Evolutionary conservation across 2,329 filamentous ascomycete species (phyloP), one percentile per base, ranked within the genome.

Genomic region (Pyricularia grisea): DNA sequence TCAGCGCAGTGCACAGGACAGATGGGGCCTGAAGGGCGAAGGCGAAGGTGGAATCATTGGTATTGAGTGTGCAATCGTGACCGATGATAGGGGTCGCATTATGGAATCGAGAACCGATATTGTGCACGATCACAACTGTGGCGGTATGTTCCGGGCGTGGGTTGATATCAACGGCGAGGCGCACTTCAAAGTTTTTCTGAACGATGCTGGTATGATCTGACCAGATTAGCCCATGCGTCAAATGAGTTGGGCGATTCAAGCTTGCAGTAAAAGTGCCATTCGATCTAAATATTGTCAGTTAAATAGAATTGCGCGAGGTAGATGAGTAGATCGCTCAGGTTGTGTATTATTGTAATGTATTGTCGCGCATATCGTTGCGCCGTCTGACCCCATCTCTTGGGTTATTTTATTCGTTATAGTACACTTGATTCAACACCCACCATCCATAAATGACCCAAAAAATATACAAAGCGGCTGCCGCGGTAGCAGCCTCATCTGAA

Each of bases 21-120:
- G 92, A 61, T 95, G 92, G 91, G 83, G 84, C 1, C 84, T 81
- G 69, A 91, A 89, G 0, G 90, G 91, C 2, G 93, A 97, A 76
- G 93, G 93, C 0, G 87, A 92, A 75, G 93, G 92, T 0, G 93
- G 93, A 0, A 91, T 97, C 66, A 96, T 97, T 73, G 93, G 92
- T 0, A 91, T 94, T 65, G 90, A 93, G 74, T 77, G 86, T 27
- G 81, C 81, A 0, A 78, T 86, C 1, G 80, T 84, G 12, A 75
- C 78, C 2, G 80, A 85, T 70, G 80, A 84, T 70, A 78, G 72
- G 3, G 82, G 83, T 0, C 72, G 72, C n/a, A 73, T 82, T 5
- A 75, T 84, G 1, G 79, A 79, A 1, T 76, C 78, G 1, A 74
- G 79, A 17, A 81, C 80, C 1, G 82, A 85, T 67, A 83, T 96